These are phyloP conservation scores for Limonium bicolor DNA, from an alignment of 148 eudicot species.

Conservation along the genomic window DNA sequence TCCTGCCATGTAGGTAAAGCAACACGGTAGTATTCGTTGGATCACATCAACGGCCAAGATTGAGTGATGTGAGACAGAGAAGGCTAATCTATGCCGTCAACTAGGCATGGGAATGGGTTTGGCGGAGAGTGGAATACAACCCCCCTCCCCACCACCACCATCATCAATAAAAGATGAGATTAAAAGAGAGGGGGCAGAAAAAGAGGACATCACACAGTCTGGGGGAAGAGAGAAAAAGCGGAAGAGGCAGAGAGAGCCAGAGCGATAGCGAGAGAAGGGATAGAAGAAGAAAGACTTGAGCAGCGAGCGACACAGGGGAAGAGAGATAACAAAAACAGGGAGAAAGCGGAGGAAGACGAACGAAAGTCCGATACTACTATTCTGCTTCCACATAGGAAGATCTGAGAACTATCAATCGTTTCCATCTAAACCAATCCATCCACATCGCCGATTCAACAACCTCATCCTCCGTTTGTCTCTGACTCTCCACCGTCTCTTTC, in stretches of 20 bases:
- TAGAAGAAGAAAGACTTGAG: conserved; percentile 8
- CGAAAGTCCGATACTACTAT: too few relatives aligned
- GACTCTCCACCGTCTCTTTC: background rate
- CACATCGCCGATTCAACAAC: conserved; percentile 6
- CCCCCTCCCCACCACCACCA: conserved; percentile 6
- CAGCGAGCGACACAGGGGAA: conserved; percentile 9
- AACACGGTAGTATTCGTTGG: background rate
- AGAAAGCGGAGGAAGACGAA: conserved; percentile 1
- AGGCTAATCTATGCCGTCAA: conserved; percentile 39
- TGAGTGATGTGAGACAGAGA: conserved; percentile 5
- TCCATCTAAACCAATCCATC: conserved; percentile 3
- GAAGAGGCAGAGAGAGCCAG: conserved; percentile 5
- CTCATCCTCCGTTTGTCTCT: conserved; percentile 7
- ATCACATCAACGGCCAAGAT: conserved; percentile 14
- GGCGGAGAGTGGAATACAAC: conserved; percentile 23
- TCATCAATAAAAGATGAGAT: conserved; percentile 10
- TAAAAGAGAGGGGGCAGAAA: conserved; percentile 22
- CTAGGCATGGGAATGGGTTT: conserved; percentile 26
- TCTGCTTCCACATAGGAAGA: conserved; percentile 21
- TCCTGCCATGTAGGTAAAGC: background rate
- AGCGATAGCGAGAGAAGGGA: conserved; percentile 8
- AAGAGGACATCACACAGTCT: conserved; percentile 4
- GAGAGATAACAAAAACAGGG: conserved; percentile 8
- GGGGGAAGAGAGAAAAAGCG: conserved; percentile 9
- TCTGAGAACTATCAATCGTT: conserved; percentile 6